These are phyloP conservation scores for Apiotrichum montevideense DNA, from an alignment of 1,284 basidiomycete species.

Conservation along the genomic window DNA sequence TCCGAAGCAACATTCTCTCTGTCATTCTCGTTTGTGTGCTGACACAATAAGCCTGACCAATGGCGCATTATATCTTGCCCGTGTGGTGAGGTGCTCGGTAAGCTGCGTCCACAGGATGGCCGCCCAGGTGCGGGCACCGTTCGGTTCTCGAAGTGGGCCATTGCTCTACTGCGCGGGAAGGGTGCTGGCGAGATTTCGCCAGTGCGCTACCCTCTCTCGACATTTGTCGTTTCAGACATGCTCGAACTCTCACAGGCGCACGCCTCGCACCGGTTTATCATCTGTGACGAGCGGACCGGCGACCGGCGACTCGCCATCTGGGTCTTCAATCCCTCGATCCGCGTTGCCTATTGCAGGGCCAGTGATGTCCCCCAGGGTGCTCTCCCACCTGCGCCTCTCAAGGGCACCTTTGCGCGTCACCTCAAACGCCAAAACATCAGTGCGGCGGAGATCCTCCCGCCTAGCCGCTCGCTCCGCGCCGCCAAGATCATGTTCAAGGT, in stretches of 20 bases:
- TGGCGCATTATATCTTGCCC: constrained; percentile 64
- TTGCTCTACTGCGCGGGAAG: constrained; percentile 61
- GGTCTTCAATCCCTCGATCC: constrained; percentile 82
- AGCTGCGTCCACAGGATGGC: constrained; percentile 49
- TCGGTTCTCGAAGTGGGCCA: constrained; percentile 70
- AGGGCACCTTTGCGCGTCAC: not conserved
- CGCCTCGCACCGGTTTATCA: constrained; percentile 78
- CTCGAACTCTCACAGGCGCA: constrained; percentile 78
- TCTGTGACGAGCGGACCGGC: constrained; percentile 75
- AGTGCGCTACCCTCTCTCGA: constrained; percentile 63
- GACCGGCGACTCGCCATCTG: constrained; percentile 73
- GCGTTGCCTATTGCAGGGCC: constrained; percentile 56
- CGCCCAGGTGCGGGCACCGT: constrained; percentile 45
- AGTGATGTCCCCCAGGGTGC: not conserved
- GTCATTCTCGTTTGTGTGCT: constrained; percentile 13
- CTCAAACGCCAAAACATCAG: constrained; percentile 1
- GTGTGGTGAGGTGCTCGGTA: constrained; percentile 70
- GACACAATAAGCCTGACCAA: constrained; percentile 50
- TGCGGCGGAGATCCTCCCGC: constrained; percentile 1
- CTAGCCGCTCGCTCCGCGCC: constrained; percentile 17
- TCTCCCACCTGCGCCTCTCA: not conserved
- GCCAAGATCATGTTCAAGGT: constrained; percentile 38
- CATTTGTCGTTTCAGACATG: constrained; percentile 80
- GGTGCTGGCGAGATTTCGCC: constrained; percentile 49
- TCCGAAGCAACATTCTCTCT: constrained; percentile 58